Percentiles rank a stretch among this genome's conserved stretches.
Conservation (phyloP, 768 basidiomycete genomes). For the Pleurotus pulmonarius region DNA sequence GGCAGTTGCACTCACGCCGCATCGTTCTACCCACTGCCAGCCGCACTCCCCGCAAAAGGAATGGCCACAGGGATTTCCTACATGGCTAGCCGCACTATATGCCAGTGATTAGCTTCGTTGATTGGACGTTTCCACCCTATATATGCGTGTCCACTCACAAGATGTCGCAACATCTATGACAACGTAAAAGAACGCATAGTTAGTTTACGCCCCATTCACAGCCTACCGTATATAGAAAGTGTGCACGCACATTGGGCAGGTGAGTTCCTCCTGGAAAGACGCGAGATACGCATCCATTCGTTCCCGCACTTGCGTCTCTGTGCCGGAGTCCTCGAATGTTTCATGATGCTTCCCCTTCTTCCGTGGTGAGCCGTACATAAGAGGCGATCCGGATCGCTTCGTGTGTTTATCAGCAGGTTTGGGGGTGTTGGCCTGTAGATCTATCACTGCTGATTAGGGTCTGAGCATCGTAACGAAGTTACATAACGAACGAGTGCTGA, state of each 20-base stretch:
- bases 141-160: slow-evolving; percentile 40
- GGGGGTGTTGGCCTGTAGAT: neutral
- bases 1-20: slow-evolving; percentile 2
- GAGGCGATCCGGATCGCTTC: slow-evolving; percentile 3
- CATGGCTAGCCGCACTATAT: slow-evolving; percentile 54
- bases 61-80: slow-evolving; percentile 73
- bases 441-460: neutral
- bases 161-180: slow-evolving; percentile 63
- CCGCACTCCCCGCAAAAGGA: slow-evolving; percentile 68
- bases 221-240: no score
- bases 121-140: neutral
- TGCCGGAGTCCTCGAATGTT: neutral
- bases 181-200: neutral
- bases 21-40: slow-evolving; percentile 45
- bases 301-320: slow-evolving; percentile 11
- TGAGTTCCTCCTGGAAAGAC: slow-evolving; percentile 60
- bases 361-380: slow-evolving; percentile 11
- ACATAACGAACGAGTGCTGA: neutral
- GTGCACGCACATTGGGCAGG: slow-evolving; percentile 65
- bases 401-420: neutral
- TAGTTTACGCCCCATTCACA: no score
- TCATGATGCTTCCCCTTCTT: slow-evolving; percentile 45
- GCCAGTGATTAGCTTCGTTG: neutral
- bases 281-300: slow-evolving; percentile 28
- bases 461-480: neutral